Percentiles rank a stretch among this genome's conserved stretches.
phyloP scores from a whole-genome alignment of 1,284 basidiomycete species.

The Pulveroboletus ridleyi region DNA sequence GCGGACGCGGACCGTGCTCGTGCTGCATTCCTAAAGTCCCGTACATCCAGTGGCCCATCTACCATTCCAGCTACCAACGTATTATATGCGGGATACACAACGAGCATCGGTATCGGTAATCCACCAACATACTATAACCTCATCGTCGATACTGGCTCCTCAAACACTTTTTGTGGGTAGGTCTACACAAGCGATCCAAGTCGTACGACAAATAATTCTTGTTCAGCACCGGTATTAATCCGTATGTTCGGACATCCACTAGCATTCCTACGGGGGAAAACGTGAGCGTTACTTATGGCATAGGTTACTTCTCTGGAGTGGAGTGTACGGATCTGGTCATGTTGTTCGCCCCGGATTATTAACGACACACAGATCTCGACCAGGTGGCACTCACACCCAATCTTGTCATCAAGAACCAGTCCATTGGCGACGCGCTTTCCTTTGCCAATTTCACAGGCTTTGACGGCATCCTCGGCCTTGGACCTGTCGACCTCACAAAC shows the following conservation, averaged over 20 bases:
- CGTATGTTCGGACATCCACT: conserved; percentile 32
- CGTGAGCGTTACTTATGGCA: conserved; percentile 33
- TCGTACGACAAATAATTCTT: not conserved
- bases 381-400: conserved; percentile 25
- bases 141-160: conserved; percentile 40
- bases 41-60: conserved; percentile 3
- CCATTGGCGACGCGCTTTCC: conserved; percentile 31
- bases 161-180: conserved; percentile 41
- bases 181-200: conserved; percentile 7
- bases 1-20: conserved; percentile 32
- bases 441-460: conserved; percentile 22
- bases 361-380: conserved; percentile 29
- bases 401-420: conserved; percentile 33
- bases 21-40: conserved; percentile 19
- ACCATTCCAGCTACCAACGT: conserved; percentile 31
- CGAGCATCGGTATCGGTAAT: conserved; percentile 31
- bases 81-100: conserved; percentile 29
- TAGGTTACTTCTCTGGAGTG: conserved; percentile 27
- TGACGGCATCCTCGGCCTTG: conserved; percentile 36
- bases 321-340: conserved; percentile 28
- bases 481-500: conserved; percentile 32
- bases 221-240: conserved; percentile 22
- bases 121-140: conserved; percentile 33
- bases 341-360: not conserved
- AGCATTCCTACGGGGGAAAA: conserved; percentile 31